Conservation (phyloP, 208 protist species). For the Willaertia magna region DNA sequence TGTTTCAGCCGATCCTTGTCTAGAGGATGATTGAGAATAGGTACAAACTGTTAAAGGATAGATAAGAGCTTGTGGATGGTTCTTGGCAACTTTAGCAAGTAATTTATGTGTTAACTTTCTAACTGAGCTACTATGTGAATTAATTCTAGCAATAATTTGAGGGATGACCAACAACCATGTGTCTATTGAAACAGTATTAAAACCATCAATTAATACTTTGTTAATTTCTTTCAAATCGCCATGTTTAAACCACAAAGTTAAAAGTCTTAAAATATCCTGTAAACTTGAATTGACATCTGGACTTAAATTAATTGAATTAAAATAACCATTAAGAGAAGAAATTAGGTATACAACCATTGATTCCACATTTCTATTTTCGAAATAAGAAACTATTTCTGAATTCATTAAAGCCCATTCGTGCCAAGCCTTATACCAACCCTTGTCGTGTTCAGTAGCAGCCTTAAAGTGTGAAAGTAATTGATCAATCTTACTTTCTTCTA, state of each 20-base stretch:
- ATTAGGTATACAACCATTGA: slow-evolving; percentile 15
- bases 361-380: slow-evolving; percentile 27
- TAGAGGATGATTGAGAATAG: slow-evolving; percentile 38
- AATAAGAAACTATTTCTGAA: slow-evolving; percentile 60
- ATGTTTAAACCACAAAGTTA: slow-evolving; percentile 94
- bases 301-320: slow-evolving; percentile 76
- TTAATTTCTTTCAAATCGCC: slow-evolving; percentile 48
- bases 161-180: slow-evolving; percentile 98
- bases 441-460: slow-evolving; percentile 56
- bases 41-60: slow-evolving; percentile 96
- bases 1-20: neutral
- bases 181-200: slow-evolving; percentile 77
- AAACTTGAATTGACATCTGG: slow-evolving; percentile 44
- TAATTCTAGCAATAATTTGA: slow-evolving; percentile 96
- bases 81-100: slow-evolving; percentile 75
- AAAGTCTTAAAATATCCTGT: slow-evolving; percentile 94
- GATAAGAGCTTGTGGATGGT: slow-evolving; percentile 95
- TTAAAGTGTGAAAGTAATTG: slow-evolving; percentile 50
- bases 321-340: slow-evolving; percentile 82
- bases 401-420: slow-evolving; percentile 91
- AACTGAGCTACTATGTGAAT: slow-evolving; percentile 65
- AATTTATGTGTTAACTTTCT: slow-evolving; percentile 77
- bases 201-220: slow-evolving; percentile 54
- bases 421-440: slow-evolving; percentile 89
- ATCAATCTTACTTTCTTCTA: neutral